Percentiles rank a stretch among this genome's conserved stretches.
Conservation (phyloP, 306 rosid species). For the Corylus heterophylla region DNA sequence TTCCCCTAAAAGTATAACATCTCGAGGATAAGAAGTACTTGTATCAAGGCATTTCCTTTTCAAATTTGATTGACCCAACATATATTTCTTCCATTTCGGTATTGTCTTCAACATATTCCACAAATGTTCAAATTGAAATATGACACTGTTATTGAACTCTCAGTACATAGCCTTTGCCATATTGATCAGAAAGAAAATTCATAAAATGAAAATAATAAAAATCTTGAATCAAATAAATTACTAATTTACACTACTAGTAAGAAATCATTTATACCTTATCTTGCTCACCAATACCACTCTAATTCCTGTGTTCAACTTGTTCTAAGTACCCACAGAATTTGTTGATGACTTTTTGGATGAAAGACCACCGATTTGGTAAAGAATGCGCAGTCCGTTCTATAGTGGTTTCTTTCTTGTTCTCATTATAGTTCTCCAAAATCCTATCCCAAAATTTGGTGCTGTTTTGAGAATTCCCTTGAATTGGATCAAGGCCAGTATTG, state of each 20-base stretch:
- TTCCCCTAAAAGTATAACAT: neutral
- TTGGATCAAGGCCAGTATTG: too few relatives aligned
- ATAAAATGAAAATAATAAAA: neutral
- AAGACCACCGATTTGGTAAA: neutral
- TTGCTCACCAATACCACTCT: neutral
- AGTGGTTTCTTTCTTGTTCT: neutral
- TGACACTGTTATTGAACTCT: neutral
- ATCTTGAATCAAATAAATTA: neutral
- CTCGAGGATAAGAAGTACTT: neutral
- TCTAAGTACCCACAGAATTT: neutral
- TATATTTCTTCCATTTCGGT: neutral
- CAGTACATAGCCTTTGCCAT: neutral
- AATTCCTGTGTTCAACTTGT: neutral
- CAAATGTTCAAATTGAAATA: neutral
- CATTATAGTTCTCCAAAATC: too few relatives aligned
- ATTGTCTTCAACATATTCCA: neutral
- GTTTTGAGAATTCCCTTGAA: too few relatives aligned
- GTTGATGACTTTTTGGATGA: neutral
- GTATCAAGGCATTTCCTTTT: neutral
- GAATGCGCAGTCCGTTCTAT: neutral
- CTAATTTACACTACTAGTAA: neutral
- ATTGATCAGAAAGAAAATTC: neutral
- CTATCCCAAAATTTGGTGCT: too few relatives aligned
- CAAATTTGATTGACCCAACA: too few relatives aligned
- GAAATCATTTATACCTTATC: neutral